phyloP scores from a whole-genome alignment of 139 green algal genomes.

The Chlamydomonas eustigma region DNA sequence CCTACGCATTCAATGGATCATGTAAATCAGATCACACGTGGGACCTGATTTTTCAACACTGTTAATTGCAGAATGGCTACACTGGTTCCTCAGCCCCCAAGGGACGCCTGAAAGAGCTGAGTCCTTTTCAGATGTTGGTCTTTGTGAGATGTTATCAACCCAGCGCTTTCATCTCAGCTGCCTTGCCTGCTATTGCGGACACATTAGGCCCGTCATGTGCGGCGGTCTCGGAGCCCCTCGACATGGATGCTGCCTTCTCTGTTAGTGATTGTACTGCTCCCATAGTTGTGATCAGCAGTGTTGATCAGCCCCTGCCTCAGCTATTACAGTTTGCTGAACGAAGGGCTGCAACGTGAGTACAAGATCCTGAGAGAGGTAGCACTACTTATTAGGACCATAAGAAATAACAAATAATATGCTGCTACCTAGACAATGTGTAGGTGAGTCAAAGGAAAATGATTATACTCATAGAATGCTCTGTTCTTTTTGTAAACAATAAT shows the following conservation, averaged over 20 bases:
- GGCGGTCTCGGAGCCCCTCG: conserved; percentile 24
- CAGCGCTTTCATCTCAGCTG: conserved; percentile 26
- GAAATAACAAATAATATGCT: conserved; percentile 1
- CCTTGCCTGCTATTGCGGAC: conserved; percentile 12
- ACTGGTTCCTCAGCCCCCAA: not conserved
- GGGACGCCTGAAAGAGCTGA: conserved; percentile 17
- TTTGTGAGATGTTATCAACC: conserved; percentile 39
- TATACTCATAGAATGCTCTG: too few relatives aligned
- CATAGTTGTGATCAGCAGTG: conserved; percentile 31
- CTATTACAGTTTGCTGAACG: conserved; percentile 38
- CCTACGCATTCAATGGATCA: too few relatives aligned
- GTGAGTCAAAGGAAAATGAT: too few relatives aligned
- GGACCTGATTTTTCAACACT: too few relatives aligned
- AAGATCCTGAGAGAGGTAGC: not conserved
- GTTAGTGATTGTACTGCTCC: conserved; percentile 16
- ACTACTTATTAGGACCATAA: not conserved
- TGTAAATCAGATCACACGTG: too few relatives aligned
- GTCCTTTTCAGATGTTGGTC: conserved; percentile 35
- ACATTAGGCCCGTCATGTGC: conserved; percentile 28
- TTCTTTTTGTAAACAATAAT: too few relatives aligned
- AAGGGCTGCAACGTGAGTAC: conserved; percentile 10
- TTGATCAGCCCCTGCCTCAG: conserved; percentile 34
- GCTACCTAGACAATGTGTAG: too few relatives aligned
- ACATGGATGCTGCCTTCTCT: conserved; percentile 31
- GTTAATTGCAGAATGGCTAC: too few relatives aligned